Base-by-base conservation (phyloP, 345 rosid genomes). In the Bruguiera gymnorhiza region DNA sequence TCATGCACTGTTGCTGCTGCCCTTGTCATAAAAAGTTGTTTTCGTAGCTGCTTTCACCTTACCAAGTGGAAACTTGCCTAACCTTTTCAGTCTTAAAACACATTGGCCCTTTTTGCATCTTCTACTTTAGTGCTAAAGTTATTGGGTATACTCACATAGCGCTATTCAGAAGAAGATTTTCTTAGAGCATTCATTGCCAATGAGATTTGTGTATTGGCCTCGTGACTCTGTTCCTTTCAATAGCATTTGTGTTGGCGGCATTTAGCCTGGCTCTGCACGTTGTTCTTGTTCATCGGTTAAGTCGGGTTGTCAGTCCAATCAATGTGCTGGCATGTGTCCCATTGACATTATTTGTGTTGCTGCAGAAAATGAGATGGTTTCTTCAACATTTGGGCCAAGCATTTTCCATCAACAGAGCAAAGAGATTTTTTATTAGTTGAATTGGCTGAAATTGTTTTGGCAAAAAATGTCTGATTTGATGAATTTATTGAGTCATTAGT, bases 371-470 rank as follows among this genome's bases (percentile, higher is more conserved):
- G 3, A 53, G 19, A 53, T 53, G 3, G 2, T 53, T 53, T 64
- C 4, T 23, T 64, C 68, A 27, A 46, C 68, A 13, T 64, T 64
- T 24, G 54, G 53, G 18, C 68, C 68, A 7, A 64, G 68, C 68
- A 64, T 64, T 46, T 23, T 64, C 23, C 34, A 8, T 19, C 10
- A 15, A 1, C 55, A 46, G 8, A n/a, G 31, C 26, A 29, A 64
- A 1, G 56, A 64, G 4, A 16, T 6, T 23, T 20, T 63, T 2
- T 30, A 0, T 2, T 60, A 60, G 63, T 59, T 26, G 6, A 5
- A 16, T n/a, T 19, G 8, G 8, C 37, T 34, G 8, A 34, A 34
- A 34, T 5, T 34, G 6, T 6, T 34, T 34, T 0, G 6, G 37
- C 8, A 8, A 34, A 7, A 8, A 5, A 34, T 26, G 27, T 26